Evolutionary conservation across 1,139 yeast species (phyloP).

Genomic region (Suhomyces anneliseae): DNA sequence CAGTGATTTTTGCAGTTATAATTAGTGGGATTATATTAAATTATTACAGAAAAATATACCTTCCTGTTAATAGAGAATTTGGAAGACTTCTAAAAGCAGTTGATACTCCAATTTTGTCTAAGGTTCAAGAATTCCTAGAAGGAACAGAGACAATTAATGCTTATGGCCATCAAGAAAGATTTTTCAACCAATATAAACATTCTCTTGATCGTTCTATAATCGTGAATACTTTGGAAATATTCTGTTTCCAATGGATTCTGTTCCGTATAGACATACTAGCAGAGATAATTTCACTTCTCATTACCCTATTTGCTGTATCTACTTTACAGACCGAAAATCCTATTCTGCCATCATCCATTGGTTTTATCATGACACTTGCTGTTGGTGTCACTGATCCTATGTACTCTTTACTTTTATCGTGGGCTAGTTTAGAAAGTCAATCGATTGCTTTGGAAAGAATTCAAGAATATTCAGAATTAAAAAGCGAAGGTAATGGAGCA

Average conservation of each 20-base stretch:
- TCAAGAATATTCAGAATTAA: slow-evolving; percentile 34
- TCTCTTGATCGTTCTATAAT: neutral
- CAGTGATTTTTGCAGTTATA: slow-evolving; percentile 22
- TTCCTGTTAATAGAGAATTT: slow-evolving; percentile 29
- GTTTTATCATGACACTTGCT: slow-evolving; percentile 40
- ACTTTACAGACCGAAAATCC: too few relatives aligned
- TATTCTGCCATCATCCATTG: slow-evolving; percentile 13
- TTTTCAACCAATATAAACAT: slow-evolving; percentile 16
- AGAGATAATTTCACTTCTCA: too few relatives aligned
- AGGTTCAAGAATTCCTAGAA: slow-evolving; percentile 28
- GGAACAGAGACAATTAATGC: slow-evolving; percentile 31
- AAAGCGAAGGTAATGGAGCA: slow-evolving; percentile 34
- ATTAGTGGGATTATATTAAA: slow-evolving; percentile 18
- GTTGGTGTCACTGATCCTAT: slow-evolving; percentile 33
- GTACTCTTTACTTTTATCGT: slow-evolving; percentile 32
- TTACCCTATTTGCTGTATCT: too few relatives aligned
- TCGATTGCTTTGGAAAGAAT: slow-evolving; percentile 38
- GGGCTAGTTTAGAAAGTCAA: slow-evolving; percentile 39
- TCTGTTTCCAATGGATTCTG: neutral
- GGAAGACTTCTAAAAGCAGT: slow-evolving; percentile 23
- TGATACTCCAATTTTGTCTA: slow-evolving; percentile 27
- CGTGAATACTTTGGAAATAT: neutral
- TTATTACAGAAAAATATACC: slow-evolving; percentile 20
- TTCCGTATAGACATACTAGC: neutral
- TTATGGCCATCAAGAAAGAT: slow-evolving; percentile 22